Percentiles rank a stretch among this genome's conserved stretches.
phyloP scores from a whole-genome alignment of 2,329 filamentous ascomycete species.

The Cercospora canescens region DNA sequence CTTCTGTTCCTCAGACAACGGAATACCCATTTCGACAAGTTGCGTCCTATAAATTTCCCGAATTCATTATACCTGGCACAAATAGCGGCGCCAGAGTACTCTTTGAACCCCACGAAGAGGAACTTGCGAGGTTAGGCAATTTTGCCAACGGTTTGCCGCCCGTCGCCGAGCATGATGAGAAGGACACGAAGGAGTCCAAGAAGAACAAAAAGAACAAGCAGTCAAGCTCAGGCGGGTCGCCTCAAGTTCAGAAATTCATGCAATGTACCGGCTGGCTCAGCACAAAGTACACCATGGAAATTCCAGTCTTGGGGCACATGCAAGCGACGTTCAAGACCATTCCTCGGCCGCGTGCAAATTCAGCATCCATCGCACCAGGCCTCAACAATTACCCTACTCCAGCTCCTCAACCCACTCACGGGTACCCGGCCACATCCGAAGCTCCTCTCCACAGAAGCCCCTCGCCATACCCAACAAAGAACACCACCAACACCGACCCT shows the following conservation, averaged over 20 bases:
- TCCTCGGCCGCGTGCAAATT: neutral
- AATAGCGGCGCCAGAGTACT: constrained; percentile 8
- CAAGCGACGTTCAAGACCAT: constrained; percentile 8
- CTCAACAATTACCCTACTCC: neutral
- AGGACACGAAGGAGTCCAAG: neutral
- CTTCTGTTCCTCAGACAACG: neutral
- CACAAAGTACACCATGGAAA: constrained; percentile 13
- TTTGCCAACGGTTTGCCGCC: neutral
- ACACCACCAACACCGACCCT: neutral
- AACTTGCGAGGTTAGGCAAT: constrained; percentile 10
- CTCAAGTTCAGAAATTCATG: constrained; percentile 15
- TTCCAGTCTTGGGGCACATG: constrained; percentile 9
- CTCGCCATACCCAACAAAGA: neutral
- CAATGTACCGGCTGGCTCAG: constrained; percentile 14
- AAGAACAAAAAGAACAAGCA: neutral
- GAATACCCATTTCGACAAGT: constrained; percentile 17
- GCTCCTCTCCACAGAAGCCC: neutral
- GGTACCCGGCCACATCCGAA: neutral
- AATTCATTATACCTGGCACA: constrained; percentile 11
- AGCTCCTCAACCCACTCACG: neutral
- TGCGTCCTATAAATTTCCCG: constrained; percentile 11
- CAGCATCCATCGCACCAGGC: neutral
- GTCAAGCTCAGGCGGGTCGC: neutral
- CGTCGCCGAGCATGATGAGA: neutral
- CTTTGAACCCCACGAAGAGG: constrained; percentile 18